Evolutionary conservation across 2,329 filamentous ascomycete genomes (phyloP), one percentile per base, ranked within the genome.

Genomic region (Emericellopsis cladophorae): DNA sequence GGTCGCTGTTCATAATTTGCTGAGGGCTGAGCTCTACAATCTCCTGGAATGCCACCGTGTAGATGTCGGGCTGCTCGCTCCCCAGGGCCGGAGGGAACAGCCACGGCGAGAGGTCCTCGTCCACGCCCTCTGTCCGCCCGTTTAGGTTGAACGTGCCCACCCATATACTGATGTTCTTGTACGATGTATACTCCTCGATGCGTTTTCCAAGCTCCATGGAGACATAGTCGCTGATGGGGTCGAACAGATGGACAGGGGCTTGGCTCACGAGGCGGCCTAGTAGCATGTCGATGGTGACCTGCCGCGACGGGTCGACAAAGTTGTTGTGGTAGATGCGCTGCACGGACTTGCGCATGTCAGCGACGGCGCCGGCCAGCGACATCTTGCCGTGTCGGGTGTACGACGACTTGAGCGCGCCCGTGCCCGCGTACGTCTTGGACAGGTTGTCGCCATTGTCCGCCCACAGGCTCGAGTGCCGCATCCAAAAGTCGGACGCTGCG

Each of bases 1-100:
- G 92, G 56, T 98, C 90, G 45, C 89, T 96, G 48, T 93, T 95
- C 88, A 98, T 95, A 54, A 98, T 96, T 54, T 98, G 92, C 57
- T 96, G 90, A 14, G 93, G 92, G 51, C 87, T 95, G 37, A 98
- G 67, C 54, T 95, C 86, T n/a, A 98, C 92, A 46, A 98, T 96
- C 60, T 98, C 92, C 56, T 98, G 92, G 52, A 98, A 96, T 0
- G 87, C 92, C 14, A 95, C 81, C 7, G 84, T 88, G 40, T 94
- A 79, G 31, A 98, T 84, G 44, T 90, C 84, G 6, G 92, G 89
- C 45, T 84, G 78, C 37, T 75, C 68, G 4, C 76, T 59, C 5
- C 76, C 71, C 9, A 71, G 40, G 1, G 54, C 47, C 4, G 72
- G 62, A 1, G 85, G 84, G 53, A 84, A 88, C 4, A 98, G 66